A percentile compares a stretch with the other conserved stretches of the same genome.
Evolutionary conservation across 2,329 filamentous ascomycete species (phyloP).

Genomic region (Aureobasidium namibiae): DNA sequence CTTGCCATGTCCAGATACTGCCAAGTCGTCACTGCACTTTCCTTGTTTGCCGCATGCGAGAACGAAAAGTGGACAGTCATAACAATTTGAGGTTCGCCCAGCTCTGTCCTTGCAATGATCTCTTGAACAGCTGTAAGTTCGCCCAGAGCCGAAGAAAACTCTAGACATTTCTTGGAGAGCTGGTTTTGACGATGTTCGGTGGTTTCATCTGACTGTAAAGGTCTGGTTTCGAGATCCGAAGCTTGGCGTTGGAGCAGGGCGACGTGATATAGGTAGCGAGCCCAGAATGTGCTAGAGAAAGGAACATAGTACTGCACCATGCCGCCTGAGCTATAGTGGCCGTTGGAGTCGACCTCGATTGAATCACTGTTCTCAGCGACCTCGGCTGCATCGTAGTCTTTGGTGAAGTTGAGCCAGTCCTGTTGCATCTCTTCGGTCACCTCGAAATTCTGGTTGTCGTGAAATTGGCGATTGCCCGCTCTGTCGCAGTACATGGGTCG

Average conservation of each 20-base stretch:
- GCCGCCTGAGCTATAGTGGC: conserved; percentile 17
- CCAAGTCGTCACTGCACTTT: conserved; percentile 28
- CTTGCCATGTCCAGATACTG: conserved; percentile 17
- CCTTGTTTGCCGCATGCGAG: conserved; percentile 23
- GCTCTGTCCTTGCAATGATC: conserved; percentile 28
- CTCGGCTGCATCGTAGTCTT: conserved; percentile 16
- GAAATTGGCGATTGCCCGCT: not conserved
- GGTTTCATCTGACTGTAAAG: conserved; percentile 15
- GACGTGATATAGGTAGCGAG: conserved; percentile 27
- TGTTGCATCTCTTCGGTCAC: not conserved
- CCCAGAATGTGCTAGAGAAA: conserved; percentile 40
- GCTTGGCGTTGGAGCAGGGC: conserved; percentile 16
- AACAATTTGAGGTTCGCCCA: conserved; percentile 22
- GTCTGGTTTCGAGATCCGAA: conserved; percentile 18
- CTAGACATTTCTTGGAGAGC: conserved; percentile 15
- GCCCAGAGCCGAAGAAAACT: conserved; percentile 26
- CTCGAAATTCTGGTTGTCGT: not conserved
- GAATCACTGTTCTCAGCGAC: conserved; percentile 18
- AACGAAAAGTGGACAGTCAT: conserved; percentile 33
- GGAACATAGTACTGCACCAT: conserved; percentile 18
- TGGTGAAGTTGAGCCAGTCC: conserved; percentile 10
- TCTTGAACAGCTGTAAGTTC: conserved; percentile 36
- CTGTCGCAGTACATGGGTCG: not conserved
- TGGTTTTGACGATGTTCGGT: conserved; percentile 14
- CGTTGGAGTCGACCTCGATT: conserved; percentile 18